Percentiles rank a stretch among this genome's conserved stretches.
phyloP scores from a whole-genome alignment of 2,329 filamentous ascomycete genomes.

The Truncatella angustata region DNA sequence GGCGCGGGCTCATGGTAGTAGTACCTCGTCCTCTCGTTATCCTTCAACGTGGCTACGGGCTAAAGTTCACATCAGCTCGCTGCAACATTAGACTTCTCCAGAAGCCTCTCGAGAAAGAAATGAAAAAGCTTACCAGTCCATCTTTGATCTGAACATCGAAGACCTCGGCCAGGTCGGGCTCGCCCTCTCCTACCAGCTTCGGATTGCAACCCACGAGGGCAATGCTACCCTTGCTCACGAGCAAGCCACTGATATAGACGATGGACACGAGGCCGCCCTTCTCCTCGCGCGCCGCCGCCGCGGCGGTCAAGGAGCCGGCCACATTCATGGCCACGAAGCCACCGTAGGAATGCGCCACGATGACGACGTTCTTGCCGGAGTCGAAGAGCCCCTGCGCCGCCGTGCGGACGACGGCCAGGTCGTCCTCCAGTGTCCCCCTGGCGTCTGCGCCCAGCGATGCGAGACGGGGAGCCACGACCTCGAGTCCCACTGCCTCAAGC shows the following conservation, averaged over 20 bases:
- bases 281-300: background rate
- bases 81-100: no score
- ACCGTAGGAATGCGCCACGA: slow-evolving; percentile 8
- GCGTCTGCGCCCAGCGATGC: slow-evolving; percentile 1
- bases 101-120: no score
- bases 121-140: background rate
- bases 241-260: slow-evolving; percentile 1
- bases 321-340: background rate
- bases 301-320: background rate
- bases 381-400: background rate
- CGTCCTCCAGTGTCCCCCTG: slow-evolving; percentile 3
- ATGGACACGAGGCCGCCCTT: slow-evolving; percentile 1
- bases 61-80: no score
- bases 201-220: background rate
- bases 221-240: background rate
- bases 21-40: background rate
- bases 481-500: slow-evolving; percentile 1
- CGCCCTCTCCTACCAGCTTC: no score
- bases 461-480: slow-evolving; percentile 5
- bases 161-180: background rate
- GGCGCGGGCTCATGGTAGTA: background rate
- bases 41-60: background rate
- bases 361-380: slow-evolving; percentile 1
- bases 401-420: background rate
- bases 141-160: background rate